Evolutionary conservation across 768 basidiomycete genomes (phyloP), one percentile per base, ranked within the genome.

Genomic region (Boletus vinaceobasis): DNA sequence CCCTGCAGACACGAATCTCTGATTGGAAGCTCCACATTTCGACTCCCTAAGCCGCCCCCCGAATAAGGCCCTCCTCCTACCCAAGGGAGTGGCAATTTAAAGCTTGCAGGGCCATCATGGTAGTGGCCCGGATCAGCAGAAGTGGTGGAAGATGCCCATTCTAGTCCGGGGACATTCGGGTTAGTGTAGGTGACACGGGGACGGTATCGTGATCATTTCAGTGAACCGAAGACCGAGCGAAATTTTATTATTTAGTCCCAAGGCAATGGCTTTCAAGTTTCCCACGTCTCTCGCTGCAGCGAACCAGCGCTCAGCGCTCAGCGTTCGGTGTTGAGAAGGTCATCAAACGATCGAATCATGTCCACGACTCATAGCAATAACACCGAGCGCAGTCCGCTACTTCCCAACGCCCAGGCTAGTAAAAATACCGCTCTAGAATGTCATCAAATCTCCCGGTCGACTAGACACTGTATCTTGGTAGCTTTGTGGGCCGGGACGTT

Each of bases 401-500:
- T 74, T 4, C 32, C 37, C 7, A 53, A 42, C 13, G 4, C 23
- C 33, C 40, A 47, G 33, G 26, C 49, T 7, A 46, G 17, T 43
- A 40, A 52, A 48, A 46, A 58, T 19, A 27, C 23, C 23, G 23
- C 27, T 23, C 50, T 46, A 23, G 85, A 84, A 3, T 85, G 86
- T 7, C 65, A 81, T 23, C 84, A 86, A 42, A 81, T 90, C n/a
- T 76, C 84, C 3, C 65, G 64, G 21, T 70, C 76, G 1, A 84
- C 79, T 7, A 76, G 85, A 6, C 77, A 81, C 65, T 79, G 82
- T 0, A 90, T 90, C 53, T 66, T 88, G 48, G 81, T 79, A 13
- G 86, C 85, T 14, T 74, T 90, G 48, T 89, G 86, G 86, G 70
- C 76, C 6, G 86, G 82, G 0, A 83, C 80, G 2, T 88, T 90